phyloP scores from a whole-genome alignment of 208 protist genomes.

The Endotrypanum monterogeii region DNA sequence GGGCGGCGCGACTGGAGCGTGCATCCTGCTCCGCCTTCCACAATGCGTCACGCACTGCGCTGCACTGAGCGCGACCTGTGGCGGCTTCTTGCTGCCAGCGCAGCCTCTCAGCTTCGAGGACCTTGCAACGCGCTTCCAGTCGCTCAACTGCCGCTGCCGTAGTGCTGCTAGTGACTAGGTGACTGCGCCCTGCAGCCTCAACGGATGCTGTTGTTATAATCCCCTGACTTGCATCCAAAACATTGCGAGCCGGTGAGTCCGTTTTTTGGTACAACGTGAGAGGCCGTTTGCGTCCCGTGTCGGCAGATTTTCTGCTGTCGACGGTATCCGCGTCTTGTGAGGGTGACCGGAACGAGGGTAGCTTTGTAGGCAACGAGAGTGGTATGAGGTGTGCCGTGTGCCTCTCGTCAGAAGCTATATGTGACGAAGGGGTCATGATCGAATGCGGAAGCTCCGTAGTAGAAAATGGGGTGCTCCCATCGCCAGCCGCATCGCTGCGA shows the following conservation, averaged over 20 bases:
- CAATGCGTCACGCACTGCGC: conserved; percentile 24
- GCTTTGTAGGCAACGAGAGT: conserved; percentile 25
- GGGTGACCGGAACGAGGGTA: conserved; percentile 21
- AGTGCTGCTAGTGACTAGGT: not conserved
- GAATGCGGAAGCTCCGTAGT: not conserved
- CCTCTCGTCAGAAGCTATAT: conserved; percentile 2
- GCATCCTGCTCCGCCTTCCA: conserved; percentile 36
- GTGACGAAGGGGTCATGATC: conserved; percentile 1
- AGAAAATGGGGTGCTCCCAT: not conserved
- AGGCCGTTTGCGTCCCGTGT: not conserved
- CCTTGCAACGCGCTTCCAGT: conserved; percentile 11
- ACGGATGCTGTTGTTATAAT: not conserved
- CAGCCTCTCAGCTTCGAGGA: conserved; percentile 18
- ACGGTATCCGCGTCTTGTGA: not conserved
- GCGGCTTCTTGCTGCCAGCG: conserved; percentile 34
- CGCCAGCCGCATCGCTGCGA: not conserved
- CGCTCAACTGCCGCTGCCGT: conserved; percentile 1
- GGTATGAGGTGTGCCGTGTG: not conserved
- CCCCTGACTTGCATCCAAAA: not conserved
- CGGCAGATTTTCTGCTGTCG: not conserved
- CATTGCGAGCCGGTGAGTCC: not conserved
- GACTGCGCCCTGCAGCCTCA: not conserved
- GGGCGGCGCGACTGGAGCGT: conserved; percentile 13
- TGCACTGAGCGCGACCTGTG: conserved; percentile 21
- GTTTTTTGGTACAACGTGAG: not conserved